Evolutionary conservation across 2,329 filamentous ascomycete genomes (phyloP).

Genomic region (Achaetomium macrosporum): DNA sequence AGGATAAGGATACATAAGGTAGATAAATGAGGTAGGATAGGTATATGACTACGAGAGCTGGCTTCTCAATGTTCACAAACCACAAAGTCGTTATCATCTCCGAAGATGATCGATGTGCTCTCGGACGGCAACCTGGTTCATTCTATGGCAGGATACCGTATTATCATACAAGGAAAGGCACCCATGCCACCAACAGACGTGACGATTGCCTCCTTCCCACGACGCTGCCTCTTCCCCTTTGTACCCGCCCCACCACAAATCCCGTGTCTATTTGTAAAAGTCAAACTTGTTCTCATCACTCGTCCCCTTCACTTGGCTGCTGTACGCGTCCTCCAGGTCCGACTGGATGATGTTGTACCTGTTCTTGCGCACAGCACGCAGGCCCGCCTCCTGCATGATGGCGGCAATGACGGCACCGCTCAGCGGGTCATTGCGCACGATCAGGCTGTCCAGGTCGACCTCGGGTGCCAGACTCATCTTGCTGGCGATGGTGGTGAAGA

Average conservation of each 20-base stretch:
- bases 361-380: slow-evolving; percentile 93
- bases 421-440: slow-evolving; percentile 92
- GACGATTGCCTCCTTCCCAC: not conserved
- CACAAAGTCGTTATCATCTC: not conserved
- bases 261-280: slow-evolving; percentile 68
- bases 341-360: slow-evolving; percentile 98
- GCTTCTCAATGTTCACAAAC: not conserved
- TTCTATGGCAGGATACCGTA: not conserved
- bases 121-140: slow-evolving; percentile 1
- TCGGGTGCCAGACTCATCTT: slow-evolving; percentile 98
- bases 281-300: slow-evolving; percentile 71
- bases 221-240: not conserved
- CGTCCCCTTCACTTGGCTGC: slow-evolving; percentile 84
- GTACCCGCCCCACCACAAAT: not conserved
- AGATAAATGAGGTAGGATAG: not conserved
- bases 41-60: not conserved
- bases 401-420: slow-evolving; percentile 95
- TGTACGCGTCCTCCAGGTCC: slow-evolving; percentile 95
- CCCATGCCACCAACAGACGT: not conserved
- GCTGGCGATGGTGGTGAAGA: slow-evolving; percentile 92
- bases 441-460: slow-evolving; percentile 91
- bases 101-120: not conserved
- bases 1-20: not conserved
- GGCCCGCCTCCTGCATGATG: slow-evolving; percentile 97
- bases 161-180: not conserved